phyloP scores from a whole-genome alignment of 2,329 filamentous ascomycete genomes.

The Hymenoscyphus fraxineus region DNA sequence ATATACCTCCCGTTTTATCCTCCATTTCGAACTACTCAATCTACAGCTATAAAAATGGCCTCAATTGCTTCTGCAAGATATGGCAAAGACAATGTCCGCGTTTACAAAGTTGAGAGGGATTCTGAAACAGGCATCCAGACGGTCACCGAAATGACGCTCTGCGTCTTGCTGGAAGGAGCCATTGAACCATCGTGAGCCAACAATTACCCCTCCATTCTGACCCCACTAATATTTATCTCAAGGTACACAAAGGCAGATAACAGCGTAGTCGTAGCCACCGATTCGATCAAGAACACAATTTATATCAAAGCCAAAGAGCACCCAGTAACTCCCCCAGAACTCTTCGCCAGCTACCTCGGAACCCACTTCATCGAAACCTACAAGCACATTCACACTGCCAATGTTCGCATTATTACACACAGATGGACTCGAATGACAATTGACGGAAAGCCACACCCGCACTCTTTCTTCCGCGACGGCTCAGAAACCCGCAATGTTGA shows the following conservation, averaged over 20 bases:
- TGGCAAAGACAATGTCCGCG: constrained; percentile 96
- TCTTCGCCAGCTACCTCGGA: constrained; percentile 80
- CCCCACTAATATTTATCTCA: constrained; percentile 25
- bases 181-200: constrained; percentile 72
- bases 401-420: constrained; percentile 79
- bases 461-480: constrained; percentile 90
- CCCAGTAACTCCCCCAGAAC: constrained; percentile 87
- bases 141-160: constrained; percentile 92
- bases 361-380: constrained; percentile 88
- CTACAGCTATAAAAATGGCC: constrained; percentile 43
- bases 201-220: constrained; percentile 2
- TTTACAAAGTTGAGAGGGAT: constrained; percentile 90
- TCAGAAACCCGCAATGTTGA: constrained; percentile 82
- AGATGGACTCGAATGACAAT: constrained; percentile 87
- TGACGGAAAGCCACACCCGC: constrained; percentile 86
- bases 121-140: constrained; percentile 72
- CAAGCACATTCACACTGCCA: constrained; percentile 78
- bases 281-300: constrained; percentile 96
- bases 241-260: constrained; percentile 95
- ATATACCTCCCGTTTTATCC: neutral
- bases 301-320: constrained; percentile 94
- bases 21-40: neutral
- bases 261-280: constrained; percentile 89
- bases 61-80: constrained; percentile 65
- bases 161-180: constrained; percentile 86